Conservation (phyloP, 768 basidiomycete genomes). For the Gymnopilus junonius region DNA sequence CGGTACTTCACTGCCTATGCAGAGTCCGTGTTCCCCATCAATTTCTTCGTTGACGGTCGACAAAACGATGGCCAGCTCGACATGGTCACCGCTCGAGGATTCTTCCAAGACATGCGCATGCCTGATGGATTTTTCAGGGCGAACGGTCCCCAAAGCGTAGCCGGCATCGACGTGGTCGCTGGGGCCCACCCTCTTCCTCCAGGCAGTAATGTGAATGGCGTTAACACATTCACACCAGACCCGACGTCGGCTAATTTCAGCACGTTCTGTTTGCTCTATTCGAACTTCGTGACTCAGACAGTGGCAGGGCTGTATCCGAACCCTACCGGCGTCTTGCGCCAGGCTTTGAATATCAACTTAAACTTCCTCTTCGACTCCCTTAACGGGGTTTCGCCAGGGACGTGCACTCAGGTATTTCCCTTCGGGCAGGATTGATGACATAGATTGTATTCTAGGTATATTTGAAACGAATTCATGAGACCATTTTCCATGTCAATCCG, state of each 20-base stretch:
- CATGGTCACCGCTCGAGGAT: constrained; percentile 25
- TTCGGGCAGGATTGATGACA: constrained; percentile 1
- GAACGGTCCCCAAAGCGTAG: constrained; percentile 12
- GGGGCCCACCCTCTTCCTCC: constrained; percentile 20
- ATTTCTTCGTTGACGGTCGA: constrained; percentile 31
- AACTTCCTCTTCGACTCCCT: constrained; percentile 14
- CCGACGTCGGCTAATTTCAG: constrained; percentile 22
- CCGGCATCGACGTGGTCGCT: constrained; percentile 15
- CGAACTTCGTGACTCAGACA: constrained; percentile 24
- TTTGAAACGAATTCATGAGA: not conserved
- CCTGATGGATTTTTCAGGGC: constrained; percentile 24
- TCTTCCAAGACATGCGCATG: constrained; percentile 27
- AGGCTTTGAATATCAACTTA: constrained; percentile 22
- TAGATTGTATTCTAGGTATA: not conserved
- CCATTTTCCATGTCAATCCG: not conserved
- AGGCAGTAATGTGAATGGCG: constrained; percentile 21
- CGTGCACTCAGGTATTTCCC: constrained; percentile 21
- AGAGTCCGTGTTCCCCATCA: constrained; percentile 25
- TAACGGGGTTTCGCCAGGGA: not conserved
- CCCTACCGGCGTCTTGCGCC: constrained; percentile 19
- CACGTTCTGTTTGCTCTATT: constrained; percentile 23
- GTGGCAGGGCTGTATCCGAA: constrained; percentile 24
- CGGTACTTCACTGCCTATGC: constrained; percentile 29
- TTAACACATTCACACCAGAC: constrained; percentile 22
- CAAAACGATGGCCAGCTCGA: constrained; percentile 23